Percentiles rank a stretch among this genome's conserved stretches.
phyloP scores from a whole-genome alignment of 192 early-diverging fungal species.

The Dissophora ornata region DNA sequence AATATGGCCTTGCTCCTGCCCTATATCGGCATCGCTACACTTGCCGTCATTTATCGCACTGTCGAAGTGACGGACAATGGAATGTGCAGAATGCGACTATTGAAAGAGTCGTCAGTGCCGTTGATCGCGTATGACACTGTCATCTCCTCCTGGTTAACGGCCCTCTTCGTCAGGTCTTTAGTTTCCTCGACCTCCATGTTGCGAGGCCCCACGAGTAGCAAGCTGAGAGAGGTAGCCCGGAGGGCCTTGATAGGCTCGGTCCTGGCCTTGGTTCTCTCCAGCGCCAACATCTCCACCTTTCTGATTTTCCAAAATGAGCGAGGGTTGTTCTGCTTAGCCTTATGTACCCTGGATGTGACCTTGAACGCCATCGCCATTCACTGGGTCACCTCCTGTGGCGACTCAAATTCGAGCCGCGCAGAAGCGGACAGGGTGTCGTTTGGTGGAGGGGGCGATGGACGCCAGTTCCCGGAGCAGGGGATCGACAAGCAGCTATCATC shows the following conservation, averaged over 20 bases:
- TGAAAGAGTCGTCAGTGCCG: background rate
- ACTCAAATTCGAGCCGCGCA: background rate
- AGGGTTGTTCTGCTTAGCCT: slow-evolving; percentile 56
- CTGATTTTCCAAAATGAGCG: slow-evolving; percentile 45
- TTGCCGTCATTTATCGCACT: slow-evolving; percentile 45
- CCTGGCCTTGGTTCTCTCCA: slow-evolving; percentile 50
- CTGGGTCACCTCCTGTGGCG: slow-evolving; percentile 53
- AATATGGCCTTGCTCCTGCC: slow-evolving; percentile 54
- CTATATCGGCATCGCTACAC: slow-evolving; percentile 34
- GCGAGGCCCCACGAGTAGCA: slow-evolving; percentile 33
- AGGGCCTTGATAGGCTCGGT: slow-evolving; percentile 52
- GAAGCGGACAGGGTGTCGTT: too few relatives aligned
- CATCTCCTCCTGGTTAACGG: slow-evolving; percentile 32
- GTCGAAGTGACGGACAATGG: slow-evolving; percentile 16
- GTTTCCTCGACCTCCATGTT: slow-evolving; percentile 40
- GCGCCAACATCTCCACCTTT: slow-evolving; percentile 53
- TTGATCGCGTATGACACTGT: slow-evolving; percentile 33
- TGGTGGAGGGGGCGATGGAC: too few relatives aligned
- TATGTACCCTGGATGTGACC: slow-evolving; percentile 60
- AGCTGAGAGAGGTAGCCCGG: slow-evolving; percentile 47
- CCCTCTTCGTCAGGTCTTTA: slow-evolving; percentile 25
- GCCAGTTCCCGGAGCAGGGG: background rate
- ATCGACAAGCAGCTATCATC: slow-evolving; percentile 8
- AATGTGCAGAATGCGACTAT: slow-evolving; percentile 25
- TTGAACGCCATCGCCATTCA: slow-evolving; percentile 58